Percentiles rank a stretch among this genome's conserved stretches.
Evolutionary conservation across 116 monocot genomes (phyloP).

Genomic region (Papilionanthe hybrid): DNA sequence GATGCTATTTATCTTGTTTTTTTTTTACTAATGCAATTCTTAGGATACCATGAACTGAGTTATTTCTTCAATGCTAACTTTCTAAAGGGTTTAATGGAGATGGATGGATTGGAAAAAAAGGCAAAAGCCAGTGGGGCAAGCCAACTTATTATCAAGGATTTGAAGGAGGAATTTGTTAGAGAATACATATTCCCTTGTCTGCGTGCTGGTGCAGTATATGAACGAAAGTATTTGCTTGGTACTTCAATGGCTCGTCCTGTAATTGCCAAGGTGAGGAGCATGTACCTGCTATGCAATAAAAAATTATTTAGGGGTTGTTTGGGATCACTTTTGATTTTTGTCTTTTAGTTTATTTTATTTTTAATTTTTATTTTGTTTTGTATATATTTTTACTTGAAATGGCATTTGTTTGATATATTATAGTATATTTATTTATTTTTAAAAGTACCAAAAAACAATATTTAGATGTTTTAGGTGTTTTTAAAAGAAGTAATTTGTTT

Average conservation of each 20-base stretch:
- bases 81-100: conserved; percentile 76
- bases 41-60: neutral
- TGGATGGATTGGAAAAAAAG: conserved; percentile 85
- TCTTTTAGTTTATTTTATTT: no score
- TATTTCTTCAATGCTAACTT: neutral
- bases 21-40: neutral
- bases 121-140: conserved; percentile 94
- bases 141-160: conserved; percentile 87
- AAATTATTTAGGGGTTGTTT: neutral
- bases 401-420: no score
- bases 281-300: neutral
- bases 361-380: no score
- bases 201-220: conserved; percentile 94
- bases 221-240: conserved; percentile 91
- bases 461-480: no score
- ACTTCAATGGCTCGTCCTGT: conserved; percentile 99
- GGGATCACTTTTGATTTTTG: no score
- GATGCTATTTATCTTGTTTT: neutral
- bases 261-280: conserved; percentile 76
- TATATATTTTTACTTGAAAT: no score
- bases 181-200: conserved; percentile 91
- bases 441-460: no score
- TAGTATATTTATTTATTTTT: no score
- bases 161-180: conserved; percentile 95
- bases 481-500: no score